These are phyloP conservation scores for Trametes cubensis DNA, from an alignment of 768 basidiomycete genomes.

Conservation along the genomic window DNA sequence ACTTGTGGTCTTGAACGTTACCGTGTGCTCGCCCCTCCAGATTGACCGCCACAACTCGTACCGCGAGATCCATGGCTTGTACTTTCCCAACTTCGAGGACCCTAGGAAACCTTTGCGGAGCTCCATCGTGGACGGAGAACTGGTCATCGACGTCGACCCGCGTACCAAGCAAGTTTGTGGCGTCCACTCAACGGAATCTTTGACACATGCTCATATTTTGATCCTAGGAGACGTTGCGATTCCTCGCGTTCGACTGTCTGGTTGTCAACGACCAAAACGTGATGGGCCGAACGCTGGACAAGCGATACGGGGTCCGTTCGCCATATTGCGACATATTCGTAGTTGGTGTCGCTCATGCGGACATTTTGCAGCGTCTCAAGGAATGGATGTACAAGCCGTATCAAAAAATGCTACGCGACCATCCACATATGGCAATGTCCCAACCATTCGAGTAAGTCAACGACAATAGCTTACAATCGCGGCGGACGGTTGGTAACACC, in stretches of 20 bases:
- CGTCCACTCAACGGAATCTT: neutral
- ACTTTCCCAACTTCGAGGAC: conserved; percentile 88
- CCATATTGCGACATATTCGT: neutral
- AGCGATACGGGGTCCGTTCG: conserved; percentile 82
- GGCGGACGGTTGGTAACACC: neutral
- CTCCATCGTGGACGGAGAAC: conserved; percentile 90
- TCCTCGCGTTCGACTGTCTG: conserved; percentile 91
- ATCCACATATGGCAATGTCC: conserved; percentile 62
- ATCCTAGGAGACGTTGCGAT: conserved; percentile 74
- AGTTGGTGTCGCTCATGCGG: neutral
- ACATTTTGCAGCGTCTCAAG: conserved; percentile 61
- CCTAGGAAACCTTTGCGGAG: conserved; percentile 67
- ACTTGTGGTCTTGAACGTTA: neutral
- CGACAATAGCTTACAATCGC: neutral
- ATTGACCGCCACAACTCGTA: conserved; percentile 95
- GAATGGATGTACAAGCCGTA: conserved; percentile 86
- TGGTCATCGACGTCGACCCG: conserved; percentile 89
- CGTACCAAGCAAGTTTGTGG: conserved; percentile 63
- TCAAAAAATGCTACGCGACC: conserved; percentile 63
- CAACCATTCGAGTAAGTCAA: conserved; percentile 83
- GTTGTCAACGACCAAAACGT: conserved; percentile 85
- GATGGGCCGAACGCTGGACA: conserved; percentile 80
- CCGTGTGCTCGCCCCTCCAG: conserved; percentile 44
- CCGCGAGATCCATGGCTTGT: conserved; percentile 71
- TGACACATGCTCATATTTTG: conserved; percentile 10